Base-by-base conservation (phyloP, 495 filamentous ascomycete species). In the Sordaria brevicollis region DNA sequence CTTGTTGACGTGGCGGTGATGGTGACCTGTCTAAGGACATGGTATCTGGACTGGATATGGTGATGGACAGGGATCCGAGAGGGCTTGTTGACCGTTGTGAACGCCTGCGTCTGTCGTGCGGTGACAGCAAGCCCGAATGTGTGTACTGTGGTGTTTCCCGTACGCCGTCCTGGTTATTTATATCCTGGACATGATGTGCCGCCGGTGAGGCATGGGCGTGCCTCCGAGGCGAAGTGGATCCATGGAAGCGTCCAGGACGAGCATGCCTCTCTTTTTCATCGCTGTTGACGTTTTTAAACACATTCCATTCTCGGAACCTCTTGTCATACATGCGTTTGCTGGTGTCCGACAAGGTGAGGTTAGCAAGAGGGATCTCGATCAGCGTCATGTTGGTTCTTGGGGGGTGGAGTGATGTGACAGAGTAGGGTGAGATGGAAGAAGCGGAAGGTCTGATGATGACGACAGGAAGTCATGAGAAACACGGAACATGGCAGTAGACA, bases 251-350 rank as follows among this genome's bases (percentile, higher is more conserved):
- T 5, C 49, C 13, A 62, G 49, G 49, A 8, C 49, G 49, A 15
- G 17, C 25, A 62, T 62, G 34, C 34, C 49, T 62, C 19, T 67
- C 74, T 71, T 73, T 74, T 54, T 76, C 75, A 36, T 77, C 72
- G 39, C 75, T 76, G 71, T 78, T 77, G 68, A 74, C 75, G 37
- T 78, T 77, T 37, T 78, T 78, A 70, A 78, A 78, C 43, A 78
- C 73, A 36, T 76, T 75, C 77, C 77, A 78, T 38, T 78, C 77
- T 21, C 77, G 75, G 49, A 78, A 78, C 2, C 77, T 68, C 71
- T 77, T 78, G 74, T 77, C 77, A 68, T 78, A 78, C 75, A 78
- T 78, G 69, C 77, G 77, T 69, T 78, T 78, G 71, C 77, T 78
- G 71, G 74, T 62, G 25, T 62, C 49, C 25, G 49, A 62, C 13